Evolutionary conservation across 2,329 filamentous ascomycete species (phyloP), one percentile per base, ranked within the genome.

Genomic region (Cladosporium sp.): DNA sequence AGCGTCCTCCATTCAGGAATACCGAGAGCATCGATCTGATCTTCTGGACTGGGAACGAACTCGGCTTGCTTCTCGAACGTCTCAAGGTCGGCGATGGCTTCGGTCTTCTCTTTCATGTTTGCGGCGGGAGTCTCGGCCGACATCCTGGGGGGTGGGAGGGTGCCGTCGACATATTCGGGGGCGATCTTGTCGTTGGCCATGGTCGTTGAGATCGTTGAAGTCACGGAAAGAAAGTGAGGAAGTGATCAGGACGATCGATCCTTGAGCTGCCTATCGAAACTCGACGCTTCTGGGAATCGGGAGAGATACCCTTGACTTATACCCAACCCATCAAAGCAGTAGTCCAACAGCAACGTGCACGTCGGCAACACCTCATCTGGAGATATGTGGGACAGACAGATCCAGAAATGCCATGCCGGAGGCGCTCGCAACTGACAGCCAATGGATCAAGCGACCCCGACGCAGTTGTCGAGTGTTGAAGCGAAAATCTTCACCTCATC

Each of bases 31-130:
- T 48, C 45, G 13, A 48, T 63, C 62, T 7, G 63, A 51, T 53
- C 63, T 63, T 48, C 56, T 57, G 18, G 62, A 11, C 58, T 60
- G 38, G 64, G 63, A 30, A 62, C 60, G 38, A 48, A 40, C 2
- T 39, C 35, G 7, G 45, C 45, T 12, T 48, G 45, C 38, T 48
- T 48, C 18, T 39, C 29, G 19, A 41, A 30, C 22, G 25, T 35
- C 33, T 48, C 45, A 15, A 27, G 35, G 16, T 48, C 36, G 36
- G 35, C 36, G 11, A 48, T 18, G 32, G 35, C 45, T 20, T 48
- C 43, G 32, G 22, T 46, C 32, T 46, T 38, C 4, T 46, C 43
- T 9, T 46, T 46, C 32, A 46, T 3, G 15, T 46, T 46, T 7
- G 22, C 6, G 3, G n/a, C 43, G 4, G 33, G 43, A 27, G 43